Conservation (phyloP, 306 rosid genomes). For the Citrullus amarus region DNA sequence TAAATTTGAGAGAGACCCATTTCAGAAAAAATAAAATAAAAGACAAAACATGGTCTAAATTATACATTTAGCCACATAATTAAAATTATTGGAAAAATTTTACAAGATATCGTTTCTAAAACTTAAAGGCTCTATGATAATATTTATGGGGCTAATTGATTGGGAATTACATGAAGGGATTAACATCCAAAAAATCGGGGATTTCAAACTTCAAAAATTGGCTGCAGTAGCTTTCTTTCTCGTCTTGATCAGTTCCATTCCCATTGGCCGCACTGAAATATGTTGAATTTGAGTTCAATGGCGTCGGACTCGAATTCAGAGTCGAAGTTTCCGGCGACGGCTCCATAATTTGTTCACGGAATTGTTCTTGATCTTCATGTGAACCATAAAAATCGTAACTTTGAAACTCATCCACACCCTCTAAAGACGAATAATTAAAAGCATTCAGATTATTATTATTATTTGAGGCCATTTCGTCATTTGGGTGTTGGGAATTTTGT, state of each 20-base stretch:
- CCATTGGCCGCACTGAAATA: not conserved
- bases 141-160: not conserved
- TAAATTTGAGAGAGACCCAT: not conserved
- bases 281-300: not conserved
- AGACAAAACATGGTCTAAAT: not conserved
- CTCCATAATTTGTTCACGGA: not conserved
- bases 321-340: constrained; percentile 2
- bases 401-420: not conserved
- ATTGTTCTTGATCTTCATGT: not conserved
- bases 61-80: not conserved
- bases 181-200: not conserved
- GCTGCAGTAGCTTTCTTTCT: constrained; percentile 6
- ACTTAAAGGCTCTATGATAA: not conserved
- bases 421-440: not conserved
- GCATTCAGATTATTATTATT: not conserved
- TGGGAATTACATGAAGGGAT: not conserved
- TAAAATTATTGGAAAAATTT: not conserved
- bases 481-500: constrained; percentile 18
- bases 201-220: not conserved
- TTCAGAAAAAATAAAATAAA: not conserved
- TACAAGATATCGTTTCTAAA: not conserved
- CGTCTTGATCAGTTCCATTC: constrained; percentile 4
- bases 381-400: not conserved
- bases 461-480: not conserved
- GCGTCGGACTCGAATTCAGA: not conserved